These are phyloP conservation scores for Diaporthe sp. DNA, from an alignment of 2,329 filamentous ascomycete genomes.

Conservation along the genomic window DNA sequence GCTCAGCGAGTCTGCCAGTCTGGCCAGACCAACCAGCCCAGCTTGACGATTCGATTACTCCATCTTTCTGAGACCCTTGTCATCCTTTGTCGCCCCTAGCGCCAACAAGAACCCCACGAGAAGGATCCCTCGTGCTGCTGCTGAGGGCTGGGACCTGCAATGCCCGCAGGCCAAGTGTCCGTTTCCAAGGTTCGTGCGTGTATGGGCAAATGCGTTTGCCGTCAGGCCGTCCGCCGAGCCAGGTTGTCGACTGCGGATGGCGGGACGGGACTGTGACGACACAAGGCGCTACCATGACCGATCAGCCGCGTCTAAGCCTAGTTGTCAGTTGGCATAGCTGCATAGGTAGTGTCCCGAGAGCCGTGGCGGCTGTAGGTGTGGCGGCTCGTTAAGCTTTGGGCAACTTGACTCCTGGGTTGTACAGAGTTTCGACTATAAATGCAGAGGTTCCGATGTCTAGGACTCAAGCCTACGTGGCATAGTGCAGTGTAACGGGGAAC, in stretches of 20 bases:
- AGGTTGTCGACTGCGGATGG: background rate
- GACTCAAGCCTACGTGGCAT: slow-evolving; percentile 3
- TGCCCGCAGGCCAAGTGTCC: slow-evolving; percentile 27
- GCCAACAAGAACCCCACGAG: slow-evolving; percentile 10
- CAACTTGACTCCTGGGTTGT: background rate
- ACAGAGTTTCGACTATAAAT: background rate
- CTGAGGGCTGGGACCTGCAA: slow-evolving; percentile 7
- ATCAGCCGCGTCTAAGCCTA: slow-evolving; percentile 17
- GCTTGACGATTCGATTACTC: slow-evolving; percentile 1
- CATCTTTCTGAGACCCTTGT: slow-evolving; percentile 23
- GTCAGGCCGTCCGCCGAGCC: slow-evolving; percentile 7
- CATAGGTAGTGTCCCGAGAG: slow-evolving; percentile 16
- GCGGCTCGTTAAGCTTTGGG: background rate
- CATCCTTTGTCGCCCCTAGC: slow-evolving; percentile 28
- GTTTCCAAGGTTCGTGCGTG: background rate
- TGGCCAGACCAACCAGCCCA: background rate
- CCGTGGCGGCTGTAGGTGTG: slow-evolving; percentile 20
- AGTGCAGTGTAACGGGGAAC: background rate
- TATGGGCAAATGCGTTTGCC: background rate
- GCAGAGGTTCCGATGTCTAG: background rate
- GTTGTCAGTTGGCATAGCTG: slow-evolving; percentile 5
- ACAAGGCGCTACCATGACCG: slow-evolving; percentile 1
- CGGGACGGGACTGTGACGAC: slow-evolving; percentile 20
- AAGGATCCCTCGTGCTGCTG: slow-evolving; percentile 6
- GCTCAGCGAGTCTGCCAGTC: background rate